phyloP scores from a whole-genome alignment of 225 moss, liverwort and hornwort genomes.

The Polytrichum formosum region DNA sequence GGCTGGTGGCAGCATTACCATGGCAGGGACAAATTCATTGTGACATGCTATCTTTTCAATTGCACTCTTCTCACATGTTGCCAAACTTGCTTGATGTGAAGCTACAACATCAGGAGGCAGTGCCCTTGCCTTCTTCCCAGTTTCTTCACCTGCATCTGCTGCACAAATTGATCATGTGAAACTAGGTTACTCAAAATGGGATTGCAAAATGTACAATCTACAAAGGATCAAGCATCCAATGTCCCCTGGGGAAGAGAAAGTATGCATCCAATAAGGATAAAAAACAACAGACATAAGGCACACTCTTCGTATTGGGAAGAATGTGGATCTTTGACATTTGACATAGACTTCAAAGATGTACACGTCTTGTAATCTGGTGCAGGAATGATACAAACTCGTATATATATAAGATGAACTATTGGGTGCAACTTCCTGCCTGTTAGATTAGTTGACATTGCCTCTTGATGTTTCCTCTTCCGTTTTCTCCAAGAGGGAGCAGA shows the following conservation, averaged over 20 bases:
- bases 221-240: no score
- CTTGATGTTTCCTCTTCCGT: conserved; percentile 47
- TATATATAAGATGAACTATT: neutral
- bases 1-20: conserved; percentile 22
- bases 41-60: conserved; percentile 22
- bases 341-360: no score
- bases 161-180: conserved; percentile 14
- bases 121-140: conserved; percentile 29
- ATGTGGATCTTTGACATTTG: no score
- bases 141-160: conserved; percentile 40
- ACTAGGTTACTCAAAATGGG: neutral
- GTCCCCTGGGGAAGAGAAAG: no score
- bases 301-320: no score
- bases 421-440: conserved; percentile 28
- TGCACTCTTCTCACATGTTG: conserved; percentile 26
- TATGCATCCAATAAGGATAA: no score
- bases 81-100: conserved; percentile 19
- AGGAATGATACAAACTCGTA: neutral
- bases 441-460: conserved; percentile 10
- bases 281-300: no score
- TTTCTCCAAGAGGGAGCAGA: conserved; percentile 37
- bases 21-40: conserved; percentile 20
- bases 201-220: no score
- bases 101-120: conserved; percentile 20
- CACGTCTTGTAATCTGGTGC: no score